A percentile compares a stretch with the other conserved stretches of the same genome.
Evolutionary conservation across 225 moss, liverwort and hornwort genomes (phyloP).

Genomic region (Asterella californica): DNA sequence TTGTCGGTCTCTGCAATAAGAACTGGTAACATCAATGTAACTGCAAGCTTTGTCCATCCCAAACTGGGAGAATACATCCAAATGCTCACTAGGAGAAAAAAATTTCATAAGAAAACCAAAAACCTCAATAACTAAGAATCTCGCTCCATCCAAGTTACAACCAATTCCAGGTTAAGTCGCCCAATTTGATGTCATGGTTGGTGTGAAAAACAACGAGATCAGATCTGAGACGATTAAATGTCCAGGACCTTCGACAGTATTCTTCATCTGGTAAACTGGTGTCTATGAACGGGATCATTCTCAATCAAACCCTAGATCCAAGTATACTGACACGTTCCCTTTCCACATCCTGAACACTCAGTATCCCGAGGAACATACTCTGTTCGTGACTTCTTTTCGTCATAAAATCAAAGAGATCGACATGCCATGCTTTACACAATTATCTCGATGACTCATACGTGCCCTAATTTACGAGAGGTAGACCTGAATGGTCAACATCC

Average conservation of each 20-base stretch:
- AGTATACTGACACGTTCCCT: background rate
- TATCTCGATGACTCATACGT: background rate
- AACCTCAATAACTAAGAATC: background rate
- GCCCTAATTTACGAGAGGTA: conserved; percentile 2
- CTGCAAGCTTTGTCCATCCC: no score
- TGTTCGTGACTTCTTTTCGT: background rate
- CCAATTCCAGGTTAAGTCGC: background rate
- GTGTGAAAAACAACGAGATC: background rate
- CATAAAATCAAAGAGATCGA: background rate
- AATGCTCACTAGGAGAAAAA: no score
- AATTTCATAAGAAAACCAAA: no score
- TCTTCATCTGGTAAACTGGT: background rate
- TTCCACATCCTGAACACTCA: background rate
- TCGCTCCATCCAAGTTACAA: background rate
- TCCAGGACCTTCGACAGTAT: background rate
- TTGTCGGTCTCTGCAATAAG: no score
- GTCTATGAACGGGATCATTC: background rate
- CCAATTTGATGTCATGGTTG: background rate
- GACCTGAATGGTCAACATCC: background rate
- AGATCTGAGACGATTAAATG: background rate
- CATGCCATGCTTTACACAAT: background rate
- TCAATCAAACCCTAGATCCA: background rate
- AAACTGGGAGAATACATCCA: no score
- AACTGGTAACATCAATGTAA: no score
- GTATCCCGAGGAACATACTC: background rate